Conservation (phyloP, 2,329 filamentous ascomycete species). For the Ceratocystis eucalypticola region DNA sequence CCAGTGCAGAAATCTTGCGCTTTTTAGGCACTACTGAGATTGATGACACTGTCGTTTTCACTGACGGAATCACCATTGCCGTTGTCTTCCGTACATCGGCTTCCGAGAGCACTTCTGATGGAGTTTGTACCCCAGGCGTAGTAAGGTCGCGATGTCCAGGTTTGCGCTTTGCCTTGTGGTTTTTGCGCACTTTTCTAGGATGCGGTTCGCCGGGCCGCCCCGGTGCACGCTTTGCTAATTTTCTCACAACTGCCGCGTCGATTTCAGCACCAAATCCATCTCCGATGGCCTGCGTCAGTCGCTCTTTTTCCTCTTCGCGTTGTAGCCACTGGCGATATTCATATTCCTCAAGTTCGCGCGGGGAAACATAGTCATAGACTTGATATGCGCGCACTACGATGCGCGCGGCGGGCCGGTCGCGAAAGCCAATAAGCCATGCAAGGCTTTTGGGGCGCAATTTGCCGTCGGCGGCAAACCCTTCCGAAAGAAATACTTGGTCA, state of each 20-base stretch:
- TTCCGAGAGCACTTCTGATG: not conserved
- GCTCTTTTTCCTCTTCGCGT: conserved; percentile 29
- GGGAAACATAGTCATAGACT: conserved; percentile 46
- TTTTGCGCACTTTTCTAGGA: not conserved
- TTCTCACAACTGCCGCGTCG: not conserved
- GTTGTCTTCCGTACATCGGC: not conserved
- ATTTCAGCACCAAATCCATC: conserved; percentile 9
- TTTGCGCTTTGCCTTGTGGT: not conserved
- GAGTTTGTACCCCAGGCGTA: not conserved
- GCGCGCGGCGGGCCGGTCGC: conserved; percentile 37
- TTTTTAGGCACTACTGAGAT: conserved; percentile 1
- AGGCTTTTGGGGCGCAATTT: conserved; percentile 32
- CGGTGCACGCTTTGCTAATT: not conserved
- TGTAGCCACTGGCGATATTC: conserved; percentile 35
- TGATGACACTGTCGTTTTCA: not conserved
- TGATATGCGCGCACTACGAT: conserved; percentile 34
- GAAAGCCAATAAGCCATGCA: conserved; percentile 43
- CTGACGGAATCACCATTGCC: not conserved
- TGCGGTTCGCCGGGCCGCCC: not conserved
- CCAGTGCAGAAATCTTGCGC: not conserved
- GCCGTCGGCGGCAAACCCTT: conserved; percentile 26
- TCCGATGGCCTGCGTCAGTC: not conserved
- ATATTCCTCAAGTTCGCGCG: conserved; percentile 42
- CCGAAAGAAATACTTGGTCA: conserved; percentile 37
- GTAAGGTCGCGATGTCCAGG: not conserved